Evolutionary conservation across 805 yeast species (phyloP), one percentile per base, ranked within the genome.

Genomic region (Brettanomyces sp.): DNA sequence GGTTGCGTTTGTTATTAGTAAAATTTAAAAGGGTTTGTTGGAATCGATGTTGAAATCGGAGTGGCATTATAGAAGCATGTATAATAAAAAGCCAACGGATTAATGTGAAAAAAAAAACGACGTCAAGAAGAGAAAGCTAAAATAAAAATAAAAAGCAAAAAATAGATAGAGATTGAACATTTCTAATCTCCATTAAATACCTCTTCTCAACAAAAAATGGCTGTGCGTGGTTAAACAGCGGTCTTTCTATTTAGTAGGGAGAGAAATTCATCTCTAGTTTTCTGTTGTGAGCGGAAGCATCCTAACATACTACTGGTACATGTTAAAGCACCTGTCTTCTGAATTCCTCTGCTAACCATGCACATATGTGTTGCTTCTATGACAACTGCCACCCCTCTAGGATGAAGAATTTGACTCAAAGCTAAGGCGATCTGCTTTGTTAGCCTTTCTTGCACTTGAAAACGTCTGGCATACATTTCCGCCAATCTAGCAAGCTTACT

Each of bases 351-450:
- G 63, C 95, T 87, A 25, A 91, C 98, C 99, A 93, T 93, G 65
- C 99, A 93, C 99, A 93, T 93, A 63, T 93, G 99, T 2, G 91
- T 79, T 18, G 97, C 97, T 66, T 93, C 99, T 58, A 93, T 89
- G 25, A 93, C 98, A 37, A 93, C 99, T 1, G 98, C 99, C 7
- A 93, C 99, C 50, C 99, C 99, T 58, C 90, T 77, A 14, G 99
- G 99, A 58, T 85, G 82, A 57, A 93, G 72, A 48, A 90, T 86
- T 59, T 89, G 97, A 62, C 83, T 80, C 46, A 93, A 67, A 1
- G 98, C 97, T 85, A 89, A 86, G 32, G 99, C 98, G 45, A 93
- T 90, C 65, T 93, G 99, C 64, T 93, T 93, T 11, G 99, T 93
- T 51, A 93, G 74, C 53, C 99, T 74, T 63, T 93, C 99, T 66